These are phyloP conservation scores for Prunus yedoensis DNA, from an alignment of 331 rosid genomes.

Conservation along the genomic window DNA sequence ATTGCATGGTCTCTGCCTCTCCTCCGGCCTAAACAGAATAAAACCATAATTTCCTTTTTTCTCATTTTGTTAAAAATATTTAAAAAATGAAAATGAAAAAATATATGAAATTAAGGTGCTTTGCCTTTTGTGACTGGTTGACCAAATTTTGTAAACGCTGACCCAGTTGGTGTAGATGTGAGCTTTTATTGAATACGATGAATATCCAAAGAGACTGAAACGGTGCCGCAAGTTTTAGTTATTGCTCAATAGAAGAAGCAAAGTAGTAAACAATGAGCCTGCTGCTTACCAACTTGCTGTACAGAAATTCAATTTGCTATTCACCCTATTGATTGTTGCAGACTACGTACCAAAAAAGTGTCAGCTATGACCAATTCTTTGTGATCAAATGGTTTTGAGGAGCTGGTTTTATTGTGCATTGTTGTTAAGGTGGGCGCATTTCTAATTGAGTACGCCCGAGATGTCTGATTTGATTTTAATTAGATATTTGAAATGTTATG, in stretches of 20 bases:
- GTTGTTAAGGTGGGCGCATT: too few species aligned
- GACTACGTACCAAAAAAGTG: too few species aligned
- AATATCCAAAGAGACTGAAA: too few species aligned
- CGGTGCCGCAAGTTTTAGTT: neutral
- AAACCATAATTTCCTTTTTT: neutral
- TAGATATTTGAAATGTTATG: too few species aligned
- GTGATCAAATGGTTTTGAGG: too few species aligned
- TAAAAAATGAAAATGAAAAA: too few species aligned
- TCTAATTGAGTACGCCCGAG: too few species aligned
- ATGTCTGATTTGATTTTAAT: too few species aligned
- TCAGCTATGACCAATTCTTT: neutral
- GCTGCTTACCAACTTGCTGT: neutral
- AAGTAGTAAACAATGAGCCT: neutral
- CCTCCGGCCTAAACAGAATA: neutral
- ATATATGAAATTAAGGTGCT: too few species aligned
- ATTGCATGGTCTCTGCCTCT: neutral
- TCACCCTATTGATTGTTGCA: too few species aligned
- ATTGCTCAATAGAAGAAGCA: neutral
- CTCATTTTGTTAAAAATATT: neutral
- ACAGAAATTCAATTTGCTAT: neutral
- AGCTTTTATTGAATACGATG: neutral
- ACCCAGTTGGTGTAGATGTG: neutral
- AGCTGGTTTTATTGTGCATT: too few species aligned
- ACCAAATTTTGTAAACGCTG: neutral
- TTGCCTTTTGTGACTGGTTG: neutral